Percentiles rank a stretch among this genome's conserved stretches.
Evolutionary conservation across 768 basidiomycete genomes (phyloP).

Genomic region (Lactarius tabidus): DNA sequence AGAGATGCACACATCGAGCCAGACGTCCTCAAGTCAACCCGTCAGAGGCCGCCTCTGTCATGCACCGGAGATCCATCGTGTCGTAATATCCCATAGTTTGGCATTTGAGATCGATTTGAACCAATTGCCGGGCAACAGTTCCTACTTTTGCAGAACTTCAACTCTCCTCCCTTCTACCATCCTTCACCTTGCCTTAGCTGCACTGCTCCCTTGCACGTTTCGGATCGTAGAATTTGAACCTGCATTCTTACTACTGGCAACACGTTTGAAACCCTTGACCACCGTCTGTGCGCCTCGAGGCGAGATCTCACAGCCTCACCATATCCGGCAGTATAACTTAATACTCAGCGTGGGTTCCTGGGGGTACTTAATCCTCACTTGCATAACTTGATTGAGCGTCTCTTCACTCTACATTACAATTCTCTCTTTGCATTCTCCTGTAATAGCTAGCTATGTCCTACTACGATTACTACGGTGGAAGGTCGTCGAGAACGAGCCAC

Average conservation of each 20-base stretch:
- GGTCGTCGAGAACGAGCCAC: conserved; percentile 16
- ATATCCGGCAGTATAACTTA: neutral
- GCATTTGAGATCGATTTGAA: conserved; percentile 10
- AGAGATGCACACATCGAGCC: neutral
- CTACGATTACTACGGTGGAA: conserved; percentile 23
- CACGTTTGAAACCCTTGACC: conserved; percentile 22
- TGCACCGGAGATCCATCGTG: conserved; percentile 23
- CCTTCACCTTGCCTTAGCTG: conserved; percentile 2
- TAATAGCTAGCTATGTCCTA: conserved; percentile 26
- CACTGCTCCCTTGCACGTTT: conserved; percentile 20
- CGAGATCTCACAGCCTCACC: conserved; percentile 7
- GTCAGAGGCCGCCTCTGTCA: conserved; percentile 9
- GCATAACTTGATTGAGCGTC: neutral
- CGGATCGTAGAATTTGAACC: conserved; percentile 9
- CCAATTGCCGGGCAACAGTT: conserved; percentile 14
- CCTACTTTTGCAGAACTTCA: conserved; percentile 6
- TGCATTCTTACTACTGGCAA: conserved; percentile 5
- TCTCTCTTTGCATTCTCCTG: conserved; percentile 23
- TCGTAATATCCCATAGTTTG: conserved; percentile 20
- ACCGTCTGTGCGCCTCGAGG: conserved; percentile 8
- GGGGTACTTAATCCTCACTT: conserved; percentile 15
- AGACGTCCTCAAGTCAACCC: conserved; percentile 10
- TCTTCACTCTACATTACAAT: conserved; percentile 24
- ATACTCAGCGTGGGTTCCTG: conserved; percentile 4
- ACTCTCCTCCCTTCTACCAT: neutral